A percentile compares a stretch with the other conserved stretches of the same genome.
These are phyloP conservation scores for Trichosporon sp. DNA, from an alignment of 1,284 basidiomycete species.

Conservation along the genomic window DNA sequence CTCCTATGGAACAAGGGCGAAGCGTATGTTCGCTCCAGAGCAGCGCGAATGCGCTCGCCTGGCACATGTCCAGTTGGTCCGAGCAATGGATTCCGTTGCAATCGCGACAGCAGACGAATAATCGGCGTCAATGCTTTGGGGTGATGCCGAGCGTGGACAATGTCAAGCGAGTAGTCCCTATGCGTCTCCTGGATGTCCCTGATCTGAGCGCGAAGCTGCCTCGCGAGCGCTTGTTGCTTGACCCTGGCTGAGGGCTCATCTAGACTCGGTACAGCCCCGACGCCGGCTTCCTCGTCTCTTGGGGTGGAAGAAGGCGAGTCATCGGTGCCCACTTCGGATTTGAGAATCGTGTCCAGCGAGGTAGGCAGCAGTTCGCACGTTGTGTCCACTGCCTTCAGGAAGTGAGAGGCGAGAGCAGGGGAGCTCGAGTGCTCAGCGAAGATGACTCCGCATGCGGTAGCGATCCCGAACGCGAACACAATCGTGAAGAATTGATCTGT, in stretches of 20 bases:
- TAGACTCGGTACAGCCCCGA: background rate
- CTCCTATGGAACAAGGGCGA: slow-evolving; percentile 1
- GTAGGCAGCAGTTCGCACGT: slow-evolving; percentile 30
- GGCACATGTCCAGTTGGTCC: slow-evolving; percentile 38
- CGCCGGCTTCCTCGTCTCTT: background rate
- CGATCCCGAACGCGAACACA: slow-evolving; percentile 36
- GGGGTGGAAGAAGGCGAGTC: background rate
- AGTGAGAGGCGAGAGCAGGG: slow-evolving; percentile 22
- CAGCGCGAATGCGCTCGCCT: slow-evolving; percentile 38
- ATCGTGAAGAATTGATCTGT: slow-evolving; percentile 40
- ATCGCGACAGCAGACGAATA: slow-evolving; percentile 23
- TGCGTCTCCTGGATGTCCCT: slow-evolving; percentile 16
- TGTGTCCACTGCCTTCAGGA: slow-evolving; percentile 21
- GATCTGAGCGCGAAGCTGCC: slow-evolving; percentile 22
- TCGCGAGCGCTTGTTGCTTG: slow-evolving; percentile 23
- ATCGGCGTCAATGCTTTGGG: slow-evolving; percentile 20
- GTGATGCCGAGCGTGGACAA: slow-evolving; percentile 17
- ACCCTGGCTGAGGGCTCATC: background rate
- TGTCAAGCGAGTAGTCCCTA: slow-evolving; percentile 24
- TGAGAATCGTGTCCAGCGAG: slow-evolving; percentile 28
- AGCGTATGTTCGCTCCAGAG: slow-evolving; percentile 27
- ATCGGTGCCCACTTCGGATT: background rate
- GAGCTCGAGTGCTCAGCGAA: slow-evolving; percentile 28
- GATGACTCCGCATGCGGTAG: slow-evolving; percentile 30
- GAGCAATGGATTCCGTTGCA: slow-evolving; percentile 39